These are phyloP conservation scores for Colletotrichum echinochloae DNA, from an alignment of 2,329 filamentous ascomycete genomes.

Conservation along the genomic window DNA sequence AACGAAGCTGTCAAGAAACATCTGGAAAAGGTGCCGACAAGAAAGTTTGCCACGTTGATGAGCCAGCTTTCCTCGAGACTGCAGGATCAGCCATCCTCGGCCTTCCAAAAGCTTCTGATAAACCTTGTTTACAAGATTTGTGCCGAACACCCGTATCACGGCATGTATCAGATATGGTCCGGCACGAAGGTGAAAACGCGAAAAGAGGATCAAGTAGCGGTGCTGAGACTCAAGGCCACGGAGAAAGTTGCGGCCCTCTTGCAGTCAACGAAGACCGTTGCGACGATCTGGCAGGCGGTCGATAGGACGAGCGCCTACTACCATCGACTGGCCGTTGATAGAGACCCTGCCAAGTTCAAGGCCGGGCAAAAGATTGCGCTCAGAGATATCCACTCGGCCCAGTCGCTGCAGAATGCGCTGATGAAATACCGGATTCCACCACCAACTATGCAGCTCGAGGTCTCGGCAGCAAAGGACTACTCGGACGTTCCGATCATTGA, in stretches of 20 bases:
- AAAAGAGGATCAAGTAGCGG: constrained; percentile 78
- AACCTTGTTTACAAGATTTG: constrained; percentile 86
- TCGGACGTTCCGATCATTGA: constrained; percentile 78
- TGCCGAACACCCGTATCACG: constrained; percentile 92
- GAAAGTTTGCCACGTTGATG: constrained; percentile 93
- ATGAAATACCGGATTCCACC: constrained; percentile 81
- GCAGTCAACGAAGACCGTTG: constrained; percentile 62
- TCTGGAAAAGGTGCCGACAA: constrained; percentile 81
- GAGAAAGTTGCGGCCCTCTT: constrained; percentile 74
- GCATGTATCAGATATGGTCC: constrained; percentile 96
- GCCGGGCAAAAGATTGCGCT: constrained; percentile 73
- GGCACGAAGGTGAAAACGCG: constrained; percentile 77
- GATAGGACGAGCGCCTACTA: constrained; percentile 79
- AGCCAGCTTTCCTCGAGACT: constrained; percentile 97
- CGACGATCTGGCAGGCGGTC: constrained; percentile 75
- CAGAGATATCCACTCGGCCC: constrained; percentile 72
- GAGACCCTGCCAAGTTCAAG: constrained; percentile 74
- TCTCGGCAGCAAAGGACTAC: constrained; percentile 82
- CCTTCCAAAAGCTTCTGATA: constrained; percentile 83
- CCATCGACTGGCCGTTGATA: constrained; percentile 73
- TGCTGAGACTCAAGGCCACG: constrained; percentile 80
- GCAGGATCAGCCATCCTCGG: constrained; percentile 72
- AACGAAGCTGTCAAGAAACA: constrained; percentile 81
- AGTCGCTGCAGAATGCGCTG: constrained; percentile 72
- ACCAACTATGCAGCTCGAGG: constrained; percentile 86